phyloP scores from a whole-genome alignment of 2,329 filamentous ascomycete genomes.

The Cladobotryum protrusum region DNA sequence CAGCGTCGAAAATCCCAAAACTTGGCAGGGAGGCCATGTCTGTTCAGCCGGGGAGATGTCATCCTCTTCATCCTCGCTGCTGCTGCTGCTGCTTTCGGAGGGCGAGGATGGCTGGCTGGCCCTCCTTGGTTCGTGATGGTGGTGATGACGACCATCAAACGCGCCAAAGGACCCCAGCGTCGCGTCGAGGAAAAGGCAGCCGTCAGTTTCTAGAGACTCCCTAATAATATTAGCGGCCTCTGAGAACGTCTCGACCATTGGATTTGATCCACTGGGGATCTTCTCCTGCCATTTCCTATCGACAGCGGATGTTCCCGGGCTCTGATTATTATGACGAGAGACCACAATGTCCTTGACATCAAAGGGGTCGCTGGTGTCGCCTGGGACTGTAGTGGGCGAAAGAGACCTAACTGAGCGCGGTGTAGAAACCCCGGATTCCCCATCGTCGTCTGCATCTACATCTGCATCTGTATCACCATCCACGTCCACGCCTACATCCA shows the following conservation, averaged over 20 bases:
- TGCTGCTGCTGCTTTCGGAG: slow-evolving; percentile 14
- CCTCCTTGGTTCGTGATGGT: not conserved
- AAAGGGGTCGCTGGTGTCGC: not conserved
- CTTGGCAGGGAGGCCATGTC: slow-evolving; percentile 19
- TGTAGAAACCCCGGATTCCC: not conserved
- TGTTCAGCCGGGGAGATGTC: slow-evolving; percentile 4
- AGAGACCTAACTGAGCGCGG: not conserved
- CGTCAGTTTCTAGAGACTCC: slow-evolving; percentile 35
- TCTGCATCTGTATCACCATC: not conserved
- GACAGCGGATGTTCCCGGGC: not conserved
- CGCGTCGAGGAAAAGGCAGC: slow-evolving; percentile 28
- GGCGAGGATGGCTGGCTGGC: slow-evolving; percentile 2
- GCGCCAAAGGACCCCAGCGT: slow-evolving; percentile 22
- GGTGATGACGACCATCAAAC: slow-evolving; percentile 3
- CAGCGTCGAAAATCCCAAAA: slow-evolving; percentile 35
- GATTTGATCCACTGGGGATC: slow-evolving; percentile 7
- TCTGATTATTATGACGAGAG: not conserved
- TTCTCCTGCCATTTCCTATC: slow-evolving; percentile 10
- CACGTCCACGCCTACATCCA: not conserved
- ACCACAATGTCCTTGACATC: not conserved
- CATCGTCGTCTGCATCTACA: not conserved
- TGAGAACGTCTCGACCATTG: slow-evolving; percentile 9
- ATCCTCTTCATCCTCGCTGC: not conserved
- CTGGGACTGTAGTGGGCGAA: not conserved
- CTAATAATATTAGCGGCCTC: slow-evolving; percentile 38